Conservation (phyloP, 2,329 filamentous ascomycete genomes). For the Verticillium albo-atrum region DNA sequence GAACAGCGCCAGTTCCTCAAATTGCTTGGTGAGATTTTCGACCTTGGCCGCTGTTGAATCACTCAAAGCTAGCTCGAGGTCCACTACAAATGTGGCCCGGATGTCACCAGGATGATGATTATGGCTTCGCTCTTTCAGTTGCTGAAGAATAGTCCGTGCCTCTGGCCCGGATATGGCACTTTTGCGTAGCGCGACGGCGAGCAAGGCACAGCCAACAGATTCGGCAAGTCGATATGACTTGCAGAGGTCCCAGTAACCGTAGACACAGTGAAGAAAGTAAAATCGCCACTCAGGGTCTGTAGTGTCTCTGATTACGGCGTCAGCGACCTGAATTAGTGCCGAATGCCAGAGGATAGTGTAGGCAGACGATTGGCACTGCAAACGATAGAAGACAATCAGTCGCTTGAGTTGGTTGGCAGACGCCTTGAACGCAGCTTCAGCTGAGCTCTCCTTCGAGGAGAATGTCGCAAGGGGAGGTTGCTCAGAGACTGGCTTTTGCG, state of each 20-base stretch:
- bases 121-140: conserved; percentile 20
- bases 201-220: conserved; percentile 24
- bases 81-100: conserved; percentile 30
- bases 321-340: conserved; percentile 31
- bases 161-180: conserved; percentile 22
- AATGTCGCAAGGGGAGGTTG: conserved; percentile 22
- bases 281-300: conserved; percentile 24
- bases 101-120: conserved; percentile 16
- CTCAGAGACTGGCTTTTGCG: conserved; percentile 1
- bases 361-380: conserved; percentile 23
- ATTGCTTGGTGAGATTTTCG: conserved; percentile 25
- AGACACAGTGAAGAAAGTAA: conserved; percentile 32
- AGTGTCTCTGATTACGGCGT: conserved; percentile 25
- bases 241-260: conserved; percentile 29
- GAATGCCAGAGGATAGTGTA: conserved; percentile 35
- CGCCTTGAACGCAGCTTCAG: conserved; percentile 24
- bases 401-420: conserved; percentile 33
- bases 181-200: conserved; percentile 29
- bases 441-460: conserved; percentile 18
- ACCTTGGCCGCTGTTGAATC: conserved; percentile 26
- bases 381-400: conserved; percentile 30
- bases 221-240: conserved; percentile 29
- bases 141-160: conserved; percentile 23
- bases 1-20: conserved; percentile 27
- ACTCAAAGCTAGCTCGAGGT: conserved; percentile 28